phyloP scores from a whole-genome alignment of 139 green algal genomes.

The Ettlia oleoabundans region DNA sequence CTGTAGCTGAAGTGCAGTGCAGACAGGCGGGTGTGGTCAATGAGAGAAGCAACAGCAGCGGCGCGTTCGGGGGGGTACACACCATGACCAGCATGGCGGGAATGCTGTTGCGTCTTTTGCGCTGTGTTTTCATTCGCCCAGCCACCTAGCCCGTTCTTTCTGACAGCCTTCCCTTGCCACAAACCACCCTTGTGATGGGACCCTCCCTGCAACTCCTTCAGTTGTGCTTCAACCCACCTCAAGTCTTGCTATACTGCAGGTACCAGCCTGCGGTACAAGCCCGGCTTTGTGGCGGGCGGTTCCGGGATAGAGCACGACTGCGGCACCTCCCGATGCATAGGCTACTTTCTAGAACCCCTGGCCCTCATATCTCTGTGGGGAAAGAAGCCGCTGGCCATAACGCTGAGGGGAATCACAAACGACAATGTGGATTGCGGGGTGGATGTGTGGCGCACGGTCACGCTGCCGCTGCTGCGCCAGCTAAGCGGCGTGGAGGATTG shows the following conservation, averaged over 20 bases:
- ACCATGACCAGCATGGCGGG: too few relatives aligned
- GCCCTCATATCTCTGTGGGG: constrained; percentile 88
- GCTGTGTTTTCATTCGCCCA: too few relatives aligned
- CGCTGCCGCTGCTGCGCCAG: constrained; percentile 87
- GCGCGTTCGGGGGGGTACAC: too few relatives aligned
- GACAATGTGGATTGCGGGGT: constrained; percentile 81
- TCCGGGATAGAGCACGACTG: constrained; percentile 89
- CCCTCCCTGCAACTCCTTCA: too few relatives aligned
- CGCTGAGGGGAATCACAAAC: constrained; percentile 93
- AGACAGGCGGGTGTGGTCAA: too few relatives aligned
- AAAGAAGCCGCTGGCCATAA: constrained; percentile 89
- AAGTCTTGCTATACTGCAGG: constrained; percentile 57
- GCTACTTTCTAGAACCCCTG: constrained; percentile 96
- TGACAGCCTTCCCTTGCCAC: too few relatives aligned
- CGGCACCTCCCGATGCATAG: constrained; percentile 77
- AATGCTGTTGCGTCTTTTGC: too few relatives aligned
- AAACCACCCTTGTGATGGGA: too few relatives aligned
- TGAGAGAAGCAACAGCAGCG: too few relatives aligned
- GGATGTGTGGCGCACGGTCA: constrained; percentile 91
- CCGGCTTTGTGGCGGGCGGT: constrained; percentile 84
- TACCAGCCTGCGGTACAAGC: constrained; percentile 88
- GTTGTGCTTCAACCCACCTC: background rate
- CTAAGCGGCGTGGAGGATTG: constrained; percentile 67
- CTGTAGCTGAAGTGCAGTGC: too few relatives aligned
- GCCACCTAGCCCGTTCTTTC: too few relatives aligned